Base-by-base conservation (phyloP, 2,329 filamentous ascomycete genomes). In the Ceratocystis ficicola region DNA sequence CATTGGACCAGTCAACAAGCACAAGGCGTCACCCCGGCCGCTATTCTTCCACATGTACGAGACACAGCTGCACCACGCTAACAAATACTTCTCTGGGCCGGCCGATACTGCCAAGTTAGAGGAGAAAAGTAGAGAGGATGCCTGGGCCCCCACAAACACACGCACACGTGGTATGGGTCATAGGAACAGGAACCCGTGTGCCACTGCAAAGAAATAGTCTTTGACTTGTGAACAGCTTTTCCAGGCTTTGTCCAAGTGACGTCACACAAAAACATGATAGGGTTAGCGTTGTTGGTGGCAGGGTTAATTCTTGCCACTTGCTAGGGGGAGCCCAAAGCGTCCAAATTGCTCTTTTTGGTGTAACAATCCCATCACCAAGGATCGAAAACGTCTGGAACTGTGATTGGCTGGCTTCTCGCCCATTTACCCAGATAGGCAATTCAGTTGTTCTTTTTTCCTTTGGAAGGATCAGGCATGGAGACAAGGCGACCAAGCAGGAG, bases 401-500 rank as follows among this genome's bases (percentile, higher is more conserved):
- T 59, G 55, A 36, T 59, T 59, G 55, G 55, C 8, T 36, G 5
- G 30, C 4, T 36, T 32, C 28, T 30, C 55, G 30, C 55, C 55
- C 12, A 36, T 30, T 32, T 5, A n/a, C 55, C 55, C 7, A 36
- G 17, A 59, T 59, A 59, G 55, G 55, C 15, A 59, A 36, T 59
- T 57, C 12, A 5, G 25, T 32, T 59, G 55, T 59, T 59, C 32
- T 59, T 15, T 59, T 59, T 59, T 59, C 20, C 32, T 30, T 57
- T 6, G 3, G 46, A 48, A 22, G 48, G 10, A 57, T 30, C 55
- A 30, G 17, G 20, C 15, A 32, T 3, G 20, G 8, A n/a, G 20
- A 36, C 25, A 59, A 36, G 55, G 55, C 55, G 28, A 30, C 55
- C 55, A 59, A 59, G 20, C 55, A 36, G 32, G 10, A 59, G 52